Evolutionary conservation across 2,329 filamentous ascomycete genomes (phyloP), one percentile per base, ranked within the genome.

Genomic region (Colletotrichum noveboracense): DNA sequence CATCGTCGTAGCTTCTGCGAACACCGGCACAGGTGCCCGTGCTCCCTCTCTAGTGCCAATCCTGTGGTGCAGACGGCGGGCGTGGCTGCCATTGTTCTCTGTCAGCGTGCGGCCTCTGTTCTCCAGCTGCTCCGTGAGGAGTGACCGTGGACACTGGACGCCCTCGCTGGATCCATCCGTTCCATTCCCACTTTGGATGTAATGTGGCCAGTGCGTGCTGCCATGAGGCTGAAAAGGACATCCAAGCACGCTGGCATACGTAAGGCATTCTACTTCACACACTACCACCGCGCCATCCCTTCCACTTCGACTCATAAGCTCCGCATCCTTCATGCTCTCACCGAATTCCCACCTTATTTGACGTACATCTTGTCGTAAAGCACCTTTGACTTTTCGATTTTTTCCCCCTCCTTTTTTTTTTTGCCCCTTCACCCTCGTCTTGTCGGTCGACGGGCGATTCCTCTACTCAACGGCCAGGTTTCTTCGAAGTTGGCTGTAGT

Each of bases 171-270:
- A 55, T 21, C 28, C 55, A 48, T 48, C 43, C 10, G 43, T 32
- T 61, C 48, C 32, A 43, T 66, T 48, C 13, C 30, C 60, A 74
- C 67, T 71, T 21, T 48, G 58, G 68, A 62, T 43, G 69, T 26
- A 26, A 36, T 16, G 60, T 56, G 72, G 68, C 38, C 68, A 71
- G 72, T 75, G 72, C 73, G 56, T 24, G n/a, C 26, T 43, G n/a
- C 30, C 26, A 64, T 67, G 73, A 38, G 73, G 69, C 62, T 72
- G 62, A 72, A 48, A 48, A 48, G 18, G 43, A 43, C 43, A 3
- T n/a, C 7, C 43, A 48, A 48, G 43, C 18, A 48, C 10, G 18
- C 43, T 48, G 43, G 43, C 43, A 48, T 48, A 28, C 24, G 55
- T 58, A 58, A 64, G 43, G 55, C 32, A 34, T 18, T 68, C 38